A percentile compares a stretch with the other conserved stretches of the same genome.
These are phyloP conservation scores for Lentithecium fluviatile DNA, from an alignment of 495 filamentous ascomycete species.

Conservation along the genomic window DNA sequence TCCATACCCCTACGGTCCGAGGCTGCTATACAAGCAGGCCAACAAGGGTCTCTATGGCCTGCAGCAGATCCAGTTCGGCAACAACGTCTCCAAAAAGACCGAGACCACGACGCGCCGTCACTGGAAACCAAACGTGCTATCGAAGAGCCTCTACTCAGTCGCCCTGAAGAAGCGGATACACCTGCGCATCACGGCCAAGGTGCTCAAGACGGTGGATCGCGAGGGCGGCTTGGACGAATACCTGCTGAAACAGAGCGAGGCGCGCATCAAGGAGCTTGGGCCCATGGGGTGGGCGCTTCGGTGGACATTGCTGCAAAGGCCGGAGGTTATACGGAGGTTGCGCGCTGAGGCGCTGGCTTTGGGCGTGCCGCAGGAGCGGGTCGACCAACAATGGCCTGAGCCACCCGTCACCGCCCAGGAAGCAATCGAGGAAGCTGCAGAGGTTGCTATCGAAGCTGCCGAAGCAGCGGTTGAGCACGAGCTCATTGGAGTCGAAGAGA, in stretches of 20 bases:
- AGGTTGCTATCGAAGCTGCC: neutral
- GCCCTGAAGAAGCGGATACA: slow-evolving; percentile 63
- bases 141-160: slow-evolving; percentile 70
- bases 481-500: neutral
- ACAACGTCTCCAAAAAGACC: slow-evolving; percentile 76
- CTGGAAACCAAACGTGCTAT: slow-evolving; percentile 87
- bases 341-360: slow-evolving; percentile 52
- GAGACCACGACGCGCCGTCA: slow-evolving; percentile 78
- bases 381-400: slow-evolving; percentile 18
- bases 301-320: slow-evolving; percentile 80
- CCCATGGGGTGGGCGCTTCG: slow-evolving; percentile 82
- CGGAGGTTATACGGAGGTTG: slow-evolving; percentile 59
- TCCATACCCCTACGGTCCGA: slow-evolving; percentile 72
- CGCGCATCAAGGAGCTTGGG: slow-evolving; percentile 78
- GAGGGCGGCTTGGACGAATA: slow-evolving; percentile 88
- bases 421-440: neutral
- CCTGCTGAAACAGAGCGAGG: slow-evolving; percentile 69
- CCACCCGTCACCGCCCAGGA: neutral
- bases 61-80: slow-evolving; percentile 80
- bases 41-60: slow-evolving; percentile 83
- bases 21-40: slow-evolving; percentile 74
- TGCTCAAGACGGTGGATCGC: slow-evolving; percentile 83
- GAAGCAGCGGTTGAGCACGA: neutral
- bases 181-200: slow-evolving; percentile 71
- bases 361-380: slow-evolving; percentile 46